Evolutionary conservation across 768 basidiomycete genomes (phyloP), one percentile per base, ranked within the genome.

Genomic region (Trametes cubensis): DNA sequence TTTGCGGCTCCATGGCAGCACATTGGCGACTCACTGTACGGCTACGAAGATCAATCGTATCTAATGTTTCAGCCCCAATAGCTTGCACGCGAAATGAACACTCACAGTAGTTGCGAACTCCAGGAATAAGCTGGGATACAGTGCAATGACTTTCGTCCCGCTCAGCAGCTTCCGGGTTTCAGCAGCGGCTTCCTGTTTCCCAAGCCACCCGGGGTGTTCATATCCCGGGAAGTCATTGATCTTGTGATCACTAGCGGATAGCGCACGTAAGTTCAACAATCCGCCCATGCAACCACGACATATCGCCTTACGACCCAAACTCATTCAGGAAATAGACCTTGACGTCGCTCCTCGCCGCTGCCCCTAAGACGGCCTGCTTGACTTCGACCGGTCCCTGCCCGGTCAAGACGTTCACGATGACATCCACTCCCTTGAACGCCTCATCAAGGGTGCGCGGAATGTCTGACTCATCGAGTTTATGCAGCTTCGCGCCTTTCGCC

Each of bases 301-400:
- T 5, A 23, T 25, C 6, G 46, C 6, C 67, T 60, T 58, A 69
- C 67, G n/a, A 30, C 30, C 67, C 68, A 25, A 58, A 69, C 46
- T 69, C 68, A 51, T 62, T 57, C 18, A 65, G 62, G 51, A 69
- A 67, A 46, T 67, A 67, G 39, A 64, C 68, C 58, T 64, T 63
- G 15, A 58, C 60, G 26, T 49, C 54, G 56, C 30, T 57, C 18
- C 45, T 23, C 1, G 45, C 62, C 2, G 49, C 46, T 10, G 58
- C 63, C 0, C 60, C 52, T 14, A 60, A 38, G 41, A 69, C 26
- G 11, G 45, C 62, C 46, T 67, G 50, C 21, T 45, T 49, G 20
- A 38, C 44, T 8, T 39, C 61, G 13, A 15, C 26, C 18, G 61
- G 39, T 11, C 34, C 39, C 0, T 15, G 30, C 10, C 38, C 25